These are phyloP conservation scores for Lasiodiplodia hormozganensis DNA, from an alignment of 2,329 filamentous ascomycete genomes.

Conservation along the genomic window DNA sequence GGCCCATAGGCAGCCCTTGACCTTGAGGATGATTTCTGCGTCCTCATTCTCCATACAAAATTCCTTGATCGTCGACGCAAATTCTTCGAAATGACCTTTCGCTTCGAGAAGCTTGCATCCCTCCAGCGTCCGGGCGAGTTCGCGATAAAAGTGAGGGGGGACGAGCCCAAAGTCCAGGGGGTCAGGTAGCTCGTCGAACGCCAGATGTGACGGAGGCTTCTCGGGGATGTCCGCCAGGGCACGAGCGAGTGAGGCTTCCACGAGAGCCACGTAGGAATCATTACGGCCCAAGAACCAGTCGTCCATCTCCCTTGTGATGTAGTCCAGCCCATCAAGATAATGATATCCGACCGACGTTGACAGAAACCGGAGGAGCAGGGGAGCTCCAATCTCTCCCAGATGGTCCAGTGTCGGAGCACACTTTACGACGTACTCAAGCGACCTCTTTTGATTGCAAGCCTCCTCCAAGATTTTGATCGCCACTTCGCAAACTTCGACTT, in stretches of 20 bases:
- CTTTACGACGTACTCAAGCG: conserved; percentile 95
- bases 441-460: conserved; percentile 89
- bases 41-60: conserved; percentile 87
- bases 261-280: conserved; percentile 91
- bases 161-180: conserved; percentile 65
- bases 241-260: conserved; percentile 92
- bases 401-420: conserved; percentile 94
- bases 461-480: conserved; percentile 98
- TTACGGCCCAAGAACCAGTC: conserved; percentile 99
- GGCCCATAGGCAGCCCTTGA: conserved; percentile 97
- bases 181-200: conserved; percentile 54
- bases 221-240: conserved; percentile 72
- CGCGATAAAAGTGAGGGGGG: conserved; percentile 97
- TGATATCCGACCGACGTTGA: conserved; percentile 98
- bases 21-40: conserved; percentile 83
- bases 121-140: conserved; percentile 89
- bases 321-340: conserved; percentile 94
- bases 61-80: conserved; percentile 85
- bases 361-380: conserved; percentile 87
- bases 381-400: conserved; percentile 94
- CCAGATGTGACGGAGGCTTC: conserved; percentile 57
- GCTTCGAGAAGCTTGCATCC: conserved; percentile 88
- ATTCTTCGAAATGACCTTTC: conserved; percentile 96
- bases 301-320: conserved; percentile 99
- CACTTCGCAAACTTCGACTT: conserved; percentile 94